Evolutionary conservation across 2,329 filamentous ascomycete species (phyloP).

Genomic region (Pleoardoris graminearum): DNA sequence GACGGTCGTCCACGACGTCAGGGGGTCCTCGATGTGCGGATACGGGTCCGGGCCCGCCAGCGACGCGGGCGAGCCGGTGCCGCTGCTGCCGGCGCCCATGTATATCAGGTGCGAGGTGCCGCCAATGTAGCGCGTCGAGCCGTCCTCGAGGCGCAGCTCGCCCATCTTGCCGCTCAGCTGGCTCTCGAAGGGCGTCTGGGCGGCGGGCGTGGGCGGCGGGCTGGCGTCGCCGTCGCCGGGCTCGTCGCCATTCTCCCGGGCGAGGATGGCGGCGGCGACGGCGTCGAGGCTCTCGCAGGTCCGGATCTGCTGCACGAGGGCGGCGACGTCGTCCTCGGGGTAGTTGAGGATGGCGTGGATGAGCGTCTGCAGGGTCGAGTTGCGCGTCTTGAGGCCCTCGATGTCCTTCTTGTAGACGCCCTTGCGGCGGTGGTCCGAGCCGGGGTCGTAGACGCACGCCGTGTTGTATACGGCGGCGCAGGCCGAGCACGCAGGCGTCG

Average conservation of each 20-base stretch:
- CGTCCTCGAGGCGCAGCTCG: conserved; percentile 83
- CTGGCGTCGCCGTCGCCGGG: conserved; percentile 48
- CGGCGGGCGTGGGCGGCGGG: conserved; percentile 38
- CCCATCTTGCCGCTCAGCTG: conserved; percentile 93
- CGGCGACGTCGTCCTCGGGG: conserved; percentile 80
- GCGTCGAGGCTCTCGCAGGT: conserved; percentile 76
- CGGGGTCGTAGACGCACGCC: conserved; percentile 91
- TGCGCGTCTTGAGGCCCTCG: conserved; percentile 83
- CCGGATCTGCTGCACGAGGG: conserved; percentile 82
- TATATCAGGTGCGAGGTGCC: conserved; percentile 94
- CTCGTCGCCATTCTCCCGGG: conserved; percentile 55
- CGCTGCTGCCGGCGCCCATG: conserved; percentile 50
- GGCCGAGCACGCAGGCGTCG: conserved; percentile 88
- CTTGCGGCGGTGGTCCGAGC: conserved; percentile 93
- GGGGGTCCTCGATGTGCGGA: conserved; percentile 64
- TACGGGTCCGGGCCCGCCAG: conserved; percentile 52
- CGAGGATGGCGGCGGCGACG: conserved; percentile 62
- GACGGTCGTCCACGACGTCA: conserved; percentile 85
- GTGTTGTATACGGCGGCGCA: conserved; percentile 92
- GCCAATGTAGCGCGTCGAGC: conserved; percentile 86
- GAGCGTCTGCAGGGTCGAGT: conserved; percentile 86
- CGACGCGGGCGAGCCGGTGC: conserved; percentile 32
- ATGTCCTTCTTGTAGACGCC: conserved; percentile 95
- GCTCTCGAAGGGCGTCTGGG: conserved; percentile 63
- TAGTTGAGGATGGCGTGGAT: conserved; percentile 92